Conservation (phyloP, 768 basidiomycete species). For the Coprinopsis sp. region DNA sequence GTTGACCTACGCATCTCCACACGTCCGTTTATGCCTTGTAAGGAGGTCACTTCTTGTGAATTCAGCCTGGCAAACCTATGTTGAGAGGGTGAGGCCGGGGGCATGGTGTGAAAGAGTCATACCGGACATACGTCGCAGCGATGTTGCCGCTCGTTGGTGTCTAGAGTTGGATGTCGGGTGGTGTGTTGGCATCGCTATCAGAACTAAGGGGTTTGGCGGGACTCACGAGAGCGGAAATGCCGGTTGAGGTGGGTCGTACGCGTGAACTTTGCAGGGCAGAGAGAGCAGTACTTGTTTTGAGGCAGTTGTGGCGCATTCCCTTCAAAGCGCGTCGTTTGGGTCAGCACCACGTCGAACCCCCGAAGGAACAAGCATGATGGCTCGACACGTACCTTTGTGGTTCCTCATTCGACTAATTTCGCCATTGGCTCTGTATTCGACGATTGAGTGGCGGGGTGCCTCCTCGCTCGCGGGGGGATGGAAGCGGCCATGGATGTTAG, state of each 20-base stretch:
- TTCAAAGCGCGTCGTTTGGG: conserved; percentile 35
- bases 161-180: conserved; percentile 29
- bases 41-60: conserved; percentile 73
- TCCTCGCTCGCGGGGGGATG: conserved; percentile 20
- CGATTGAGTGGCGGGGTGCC: conserved; percentile 23
- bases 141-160: conserved; percentile 63
- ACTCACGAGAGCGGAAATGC: conserved; percentile 67
- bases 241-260: conserved; percentile 71
- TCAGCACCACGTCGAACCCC: conserved; percentile 40
- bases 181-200: background rate
- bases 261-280: conserved; percentile 72
- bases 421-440: conserved; percentile 39
- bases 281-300: conserved; percentile 63
- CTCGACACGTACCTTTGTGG: conserved; percentile 30
- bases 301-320: conserved; percentile 71
- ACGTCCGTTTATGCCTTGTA: conserved; percentile 67
- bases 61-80: conserved; percentile 59
- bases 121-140: conserved; percentile 50
- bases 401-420: conserved; percentile 40
- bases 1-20: conserved; percentile 58
- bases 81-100: conserved; percentile 6
- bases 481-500: conserved; percentile 23
- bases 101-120: background rate
- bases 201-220: no score
- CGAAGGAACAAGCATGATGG: conserved; percentile 13